Evolutionary conservation across 2,329 filamentous ascomycete genomes (phyloP).

Genomic region (Diaporthe aspalathi): DNA sequence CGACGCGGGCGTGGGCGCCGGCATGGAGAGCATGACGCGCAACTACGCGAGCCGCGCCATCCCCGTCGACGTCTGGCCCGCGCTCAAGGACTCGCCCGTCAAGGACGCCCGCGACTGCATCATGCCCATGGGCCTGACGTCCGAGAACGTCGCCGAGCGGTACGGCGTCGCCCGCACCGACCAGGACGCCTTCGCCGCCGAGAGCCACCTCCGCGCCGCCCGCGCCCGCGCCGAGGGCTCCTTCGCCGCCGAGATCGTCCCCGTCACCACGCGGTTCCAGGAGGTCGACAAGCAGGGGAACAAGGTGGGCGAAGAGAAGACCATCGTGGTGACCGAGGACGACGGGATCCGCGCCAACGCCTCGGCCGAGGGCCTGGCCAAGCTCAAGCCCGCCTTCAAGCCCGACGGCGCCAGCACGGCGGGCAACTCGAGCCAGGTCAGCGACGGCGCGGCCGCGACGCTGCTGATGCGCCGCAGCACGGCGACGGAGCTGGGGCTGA

Average conservation of each 20-base stretch:
- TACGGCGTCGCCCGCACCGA: slow-evolving; percentile 80
- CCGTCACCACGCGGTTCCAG: slow-evolving; percentile 78
- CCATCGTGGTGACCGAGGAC: slow-evolving; percentile 78
- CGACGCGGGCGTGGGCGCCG: slow-evolving; percentile 81
- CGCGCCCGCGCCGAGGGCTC: slow-evolving; percentile 74
- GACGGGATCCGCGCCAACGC: slow-evolving; percentile 82
- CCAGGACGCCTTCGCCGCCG: slow-evolving; percentile 84
- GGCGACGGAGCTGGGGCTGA: slow-evolving; percentile 78
- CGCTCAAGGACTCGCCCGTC: slow-evolving; percentile 70
- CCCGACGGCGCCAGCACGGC: slow-evolving; percentile 81
- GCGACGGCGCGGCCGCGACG: slow-evolving; percentile 86
- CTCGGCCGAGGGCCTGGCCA: slow-evolving; percentile 76
- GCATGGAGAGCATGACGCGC: slow-evolving; percentile 96
- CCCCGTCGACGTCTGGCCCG: slow-evolving; percentile 82
- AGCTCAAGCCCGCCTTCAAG: slow-evolving; percentile 88
- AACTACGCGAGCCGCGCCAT: slow-evolving; percentile 92
- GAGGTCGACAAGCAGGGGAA: slow-evolving; percentile 71
- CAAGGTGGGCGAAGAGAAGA: slow-evolving; percentile 65
- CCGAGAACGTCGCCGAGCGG: slow-evolving; percentile 85
- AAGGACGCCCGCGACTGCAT: slow-evolving; percentile 86
- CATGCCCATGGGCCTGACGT: slow-evolving; percentile 93
- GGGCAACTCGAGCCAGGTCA: slow-evolving; percentile 87
- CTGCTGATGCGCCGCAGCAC: slow-evolving; percentile 88
- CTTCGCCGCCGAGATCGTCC: slow-evolving; percentile 84
- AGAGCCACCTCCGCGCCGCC: slow-evolving; percentile 79